Base-by-base conservation (phyloP, 176 grass and related monocot species). In the Bolboschoenus planiculmis region DNA sequence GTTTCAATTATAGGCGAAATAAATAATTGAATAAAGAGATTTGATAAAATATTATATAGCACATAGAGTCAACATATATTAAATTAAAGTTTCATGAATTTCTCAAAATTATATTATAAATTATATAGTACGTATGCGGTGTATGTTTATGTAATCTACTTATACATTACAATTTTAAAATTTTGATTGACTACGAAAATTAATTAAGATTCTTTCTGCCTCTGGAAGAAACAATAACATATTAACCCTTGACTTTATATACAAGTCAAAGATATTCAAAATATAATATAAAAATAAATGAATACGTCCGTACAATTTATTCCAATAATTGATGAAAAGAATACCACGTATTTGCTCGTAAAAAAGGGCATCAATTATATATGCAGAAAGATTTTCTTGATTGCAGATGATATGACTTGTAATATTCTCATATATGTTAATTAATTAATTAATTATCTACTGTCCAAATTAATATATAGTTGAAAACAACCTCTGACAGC, bases 401-500 rank as follows among this genome's bases (percentile, higher is more conserved):
- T 29, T 61, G 23, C 9, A 26, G 10, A 61, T 1, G 21, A 13
- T 26, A 35, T 31, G 61, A 64, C 14, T 42, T 23, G 20, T 44
- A 13, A 70, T 43, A 72, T 72, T 72, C 39, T 72, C 67, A 72
- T n/a, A n/a, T n/a, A n/a, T 37, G 39, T 72, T 44, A 72, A 36
- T 65, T 14, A 14, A 15, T 51, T n/a, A n/a, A n/a, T n/a, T n/a
- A n/a, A n/a, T n/a, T n/a, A n/a, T 48, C 46, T 64, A 65, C 14
- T 29, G 61, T n/a, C n/a, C 61, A 4, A 65, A 65, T 13, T 20
- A 66, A 30, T 35, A n/a, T n/a, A n/a, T n/a, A n/a, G n/a, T 66
- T 14, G 30, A 66, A 35, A 3, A 31, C 23, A 29, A 30, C 33
- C 16, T 34, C 9, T 46, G 68, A 73, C 21, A 39, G 7, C 4